Evolutionary conservation across 495 filamentous ascomycete species (phyloP).

Genomic region (Parathielavia appendiculata): DNA sequence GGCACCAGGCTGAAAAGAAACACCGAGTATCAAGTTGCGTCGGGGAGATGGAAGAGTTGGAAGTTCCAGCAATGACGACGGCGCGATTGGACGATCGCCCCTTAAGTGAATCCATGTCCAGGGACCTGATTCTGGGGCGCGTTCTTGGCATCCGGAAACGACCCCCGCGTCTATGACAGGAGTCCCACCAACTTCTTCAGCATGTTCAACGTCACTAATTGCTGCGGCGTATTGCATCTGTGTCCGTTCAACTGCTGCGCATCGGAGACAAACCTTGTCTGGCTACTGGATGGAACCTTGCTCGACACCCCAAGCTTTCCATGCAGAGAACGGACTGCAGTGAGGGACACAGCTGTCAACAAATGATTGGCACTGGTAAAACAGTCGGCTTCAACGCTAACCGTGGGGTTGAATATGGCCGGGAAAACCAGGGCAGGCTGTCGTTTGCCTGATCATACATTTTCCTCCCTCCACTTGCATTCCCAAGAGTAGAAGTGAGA

Average conservation of each 20-base stretch:
- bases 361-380: neutral
- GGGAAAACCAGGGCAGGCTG: neutral
- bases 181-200: too few species aligned
- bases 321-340: neutral
- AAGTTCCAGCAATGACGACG: constrained; percentile 1
- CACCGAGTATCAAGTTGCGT: neutral
- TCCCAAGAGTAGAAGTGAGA: neutral
- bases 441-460: neutral
- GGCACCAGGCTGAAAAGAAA: neutral
- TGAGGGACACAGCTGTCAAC: constrained; percentile 9
- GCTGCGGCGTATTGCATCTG: neutral
- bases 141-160: neutral
- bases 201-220: too few species aligned
- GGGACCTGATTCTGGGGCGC: neutral
- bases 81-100: constrained; percentile 5
- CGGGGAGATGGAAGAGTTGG: neutral
- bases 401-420: neutral
- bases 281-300: neutral
- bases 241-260: neutral
- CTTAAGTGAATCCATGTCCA: neutral
- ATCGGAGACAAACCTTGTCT: neutral
- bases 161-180: too few species aligned
- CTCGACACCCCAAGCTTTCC: neutral
- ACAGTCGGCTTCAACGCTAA: neutral
- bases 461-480: neutral